Evolutionary conservation across 148 eudicot genomes (phyloP).

Genomic region (Rhododendron henanense): DNA sequence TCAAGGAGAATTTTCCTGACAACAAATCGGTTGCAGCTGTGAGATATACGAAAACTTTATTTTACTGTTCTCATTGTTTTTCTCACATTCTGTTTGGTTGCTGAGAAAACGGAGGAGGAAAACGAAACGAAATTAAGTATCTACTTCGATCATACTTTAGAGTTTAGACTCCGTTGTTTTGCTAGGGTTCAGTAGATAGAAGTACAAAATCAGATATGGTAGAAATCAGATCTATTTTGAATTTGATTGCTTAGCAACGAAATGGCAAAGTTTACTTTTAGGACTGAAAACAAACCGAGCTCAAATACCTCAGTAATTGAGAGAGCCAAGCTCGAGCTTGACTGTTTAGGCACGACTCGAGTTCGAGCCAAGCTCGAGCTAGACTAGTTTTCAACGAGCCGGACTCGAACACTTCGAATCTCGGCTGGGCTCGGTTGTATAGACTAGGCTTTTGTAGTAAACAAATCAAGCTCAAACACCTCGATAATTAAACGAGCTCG

Average conservation of each 20-base stretch:
- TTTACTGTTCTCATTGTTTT: not conserved
- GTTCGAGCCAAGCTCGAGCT: not conserved
- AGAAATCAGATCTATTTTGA: not conserved
- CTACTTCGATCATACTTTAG: not conserved
- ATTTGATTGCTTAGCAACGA: not conserved
- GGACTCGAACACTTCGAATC: not conserved
- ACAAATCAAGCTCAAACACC: not conserved
- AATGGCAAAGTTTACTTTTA: not conserved
- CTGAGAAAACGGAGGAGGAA: not conserved
- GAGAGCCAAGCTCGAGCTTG: not conserved
- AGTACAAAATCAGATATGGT: not conserved
- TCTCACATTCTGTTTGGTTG: not conserved
- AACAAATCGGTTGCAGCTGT: constrained; percentile 32
- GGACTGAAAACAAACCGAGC: not conserved
- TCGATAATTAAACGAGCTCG: not conserved
- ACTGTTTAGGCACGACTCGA: too few relatives aligned
- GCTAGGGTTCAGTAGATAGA: not conserved
- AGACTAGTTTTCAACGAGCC: not conserved
- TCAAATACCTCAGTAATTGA: not conserved
- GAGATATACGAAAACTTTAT: not conserved
- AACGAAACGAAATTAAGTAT: not conserved
- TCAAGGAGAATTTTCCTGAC: constrained; percentile 35
- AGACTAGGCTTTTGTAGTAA: not conserved
- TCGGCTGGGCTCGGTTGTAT: not conserved
- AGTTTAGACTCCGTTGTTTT: not conserved